Evolutionary conservation across 169 alveolate species (phyloP), one percentile per base, ranked within the genome.

Genomic region (Miamiensis avidus): DNA sequence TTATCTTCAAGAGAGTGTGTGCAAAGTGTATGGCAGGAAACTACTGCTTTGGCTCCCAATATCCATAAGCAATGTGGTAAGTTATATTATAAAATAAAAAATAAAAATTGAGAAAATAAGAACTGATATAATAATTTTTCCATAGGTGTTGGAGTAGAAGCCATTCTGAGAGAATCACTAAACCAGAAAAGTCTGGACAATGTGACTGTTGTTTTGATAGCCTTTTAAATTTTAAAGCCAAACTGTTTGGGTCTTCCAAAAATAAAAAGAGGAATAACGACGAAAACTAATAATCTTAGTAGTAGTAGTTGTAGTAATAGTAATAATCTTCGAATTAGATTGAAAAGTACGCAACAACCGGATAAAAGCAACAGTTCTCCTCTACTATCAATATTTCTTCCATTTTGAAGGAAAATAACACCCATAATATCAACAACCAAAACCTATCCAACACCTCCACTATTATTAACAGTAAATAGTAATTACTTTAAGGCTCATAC

Each of bases 191-290:
- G 91, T 27, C 73, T 74, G 25, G 96, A 93, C 85, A 93, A 93
- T 88, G 89, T 93, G 0, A 88, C 94, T 81, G 88, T 89, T 0
- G 81, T 93, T 76, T 82, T 93, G 65, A 89, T 93, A 33, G 96
- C 96, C 16, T 91, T 93, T 84, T 27, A 79, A 79, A 79, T 16
- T 79, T 34, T 64, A 34, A 79, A 64, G 64, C 28, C 1, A 77
- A 77, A 25, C 65, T 33, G 0, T 77, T 77, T 77, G 74, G 82
- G 69, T 49, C 69, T 11, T n/a, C n/a, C n/a, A n/a, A n/a, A n/a
- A n/a, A n/a, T n/a, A n/a, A n/a, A n/a, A n/a, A n/a, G n/a, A n/a
- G n/a, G 33, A 77, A 77, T n/a, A 32, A 77, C 31, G 72, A 77
- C 20, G 28, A 77, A 31, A 77, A 77, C n/a, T n/a, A 27, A 33